Evolutionary conservation across 2,329 filamentous ascomycete genomes (phyloP), one percentile per base, ranked within the genome.

Genomic region (Xylariaceae sp.): DNA sequence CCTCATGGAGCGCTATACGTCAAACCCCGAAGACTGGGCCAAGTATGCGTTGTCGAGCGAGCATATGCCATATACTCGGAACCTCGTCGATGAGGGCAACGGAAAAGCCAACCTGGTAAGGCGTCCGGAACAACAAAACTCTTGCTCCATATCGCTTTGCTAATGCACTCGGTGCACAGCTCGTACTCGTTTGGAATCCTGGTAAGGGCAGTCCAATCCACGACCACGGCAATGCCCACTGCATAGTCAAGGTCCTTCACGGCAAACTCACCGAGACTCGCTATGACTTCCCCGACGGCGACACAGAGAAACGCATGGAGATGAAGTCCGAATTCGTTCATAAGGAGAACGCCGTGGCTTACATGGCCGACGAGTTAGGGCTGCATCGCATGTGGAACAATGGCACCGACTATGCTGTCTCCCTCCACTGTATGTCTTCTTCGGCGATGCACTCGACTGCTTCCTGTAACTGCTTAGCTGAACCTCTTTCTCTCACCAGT

Each of bases 341-440:
- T 69, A 76, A 79, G 53, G 80, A 87, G 70, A 88, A 93, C 65
- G 78, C 88, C 63, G 90, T 96, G 45, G 88, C 90, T 7, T 96
- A 96, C 74, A 96, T 97, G 87, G 89, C 90, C 45, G 92, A 96
- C 72, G 85, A 91, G 76, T 84, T 96, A 34, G 92, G 92, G 17
- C 79, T 97, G 48, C 92, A 97, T 75, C 85, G 87, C 56, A 88
- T 96, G 61, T 85, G 83, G 65, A 96, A 96, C 73, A 83, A 84
- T 30, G 85, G 89, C 52, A 80, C 82, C 68, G 84, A 90, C 72
- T 86, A 88, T 70, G 92, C 92, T 65, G 87, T 96, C 53, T 96
- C 91, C 58, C 77, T 97, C 64, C 92, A 97, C 75, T 76, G 82
- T 85, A 77, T 69, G 81, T 76, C 10, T 35, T 76, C 10, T 35